These are phyloP conservation scores for Epipyxis sp. DNA, from an alignment of 108 stramenopile species.

Conservation along the genomic window DNA sequence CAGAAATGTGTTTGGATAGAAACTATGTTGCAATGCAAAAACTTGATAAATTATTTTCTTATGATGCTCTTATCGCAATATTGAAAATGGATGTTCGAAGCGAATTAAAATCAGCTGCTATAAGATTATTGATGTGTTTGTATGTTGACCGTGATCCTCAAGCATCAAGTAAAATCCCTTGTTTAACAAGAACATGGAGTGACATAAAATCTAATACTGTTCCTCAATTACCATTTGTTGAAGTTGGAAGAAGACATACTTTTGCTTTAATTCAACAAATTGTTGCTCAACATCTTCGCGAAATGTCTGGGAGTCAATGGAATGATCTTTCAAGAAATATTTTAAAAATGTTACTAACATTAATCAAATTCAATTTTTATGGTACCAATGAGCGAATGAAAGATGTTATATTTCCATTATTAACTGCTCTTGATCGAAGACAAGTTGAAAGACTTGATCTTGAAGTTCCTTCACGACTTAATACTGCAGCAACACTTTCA, in stretches of 20 bases:
- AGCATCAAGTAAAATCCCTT: conserved; percentile 13
- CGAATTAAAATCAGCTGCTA: conserved; percentile 33
- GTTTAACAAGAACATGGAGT: conserved; percentile 29
- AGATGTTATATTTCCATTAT: conserved; percentile 11
- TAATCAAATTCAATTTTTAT: conserved; percentile 31
- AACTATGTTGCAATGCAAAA: conserved; percentile 42
- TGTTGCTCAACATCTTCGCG: conserved; percentile 16
- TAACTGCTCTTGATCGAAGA: conserved; percentile 3
- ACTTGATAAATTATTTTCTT: conserved; percentile 29
- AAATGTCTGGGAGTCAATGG: conserved; percentile 18
- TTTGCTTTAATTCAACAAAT: conserved; percentile 31
- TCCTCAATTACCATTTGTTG: conserved; percentile 27
- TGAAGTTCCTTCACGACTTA: too few relatives aligned
- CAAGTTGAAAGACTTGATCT: too few relatives aligned
- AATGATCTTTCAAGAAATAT: conserved; percentile 31
- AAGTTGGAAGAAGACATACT: neutral
- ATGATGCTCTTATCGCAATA: conserved; percentile 28
- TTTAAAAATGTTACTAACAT: conserved; percentile 23
- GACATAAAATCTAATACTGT: neutral
- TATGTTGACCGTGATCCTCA: conserved; percentile 41
- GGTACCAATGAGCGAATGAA: conserved; percentile 29
- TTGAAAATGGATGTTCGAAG: neutral
- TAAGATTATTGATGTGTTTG: conserved; percentile 36
- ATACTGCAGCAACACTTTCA: too few relatives aligned
- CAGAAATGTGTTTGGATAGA: conserved; percentile 43